These are phyloP conservation scores for Suillus placidus DNA, from an alignment of 768 basidiomycete genomes.

Conservation along the genomic window DNA sequence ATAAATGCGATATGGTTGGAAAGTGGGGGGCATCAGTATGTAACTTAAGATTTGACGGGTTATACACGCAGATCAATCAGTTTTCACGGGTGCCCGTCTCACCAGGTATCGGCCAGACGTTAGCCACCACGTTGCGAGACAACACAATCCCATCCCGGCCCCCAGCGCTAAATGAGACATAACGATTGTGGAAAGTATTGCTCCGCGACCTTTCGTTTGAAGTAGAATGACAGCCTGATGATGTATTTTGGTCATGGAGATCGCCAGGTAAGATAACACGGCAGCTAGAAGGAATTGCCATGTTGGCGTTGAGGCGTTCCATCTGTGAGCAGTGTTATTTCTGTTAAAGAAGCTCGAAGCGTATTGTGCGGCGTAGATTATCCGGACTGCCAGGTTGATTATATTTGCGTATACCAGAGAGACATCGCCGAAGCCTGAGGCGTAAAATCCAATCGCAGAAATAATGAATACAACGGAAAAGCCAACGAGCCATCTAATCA, in stretches of 20 bases:
- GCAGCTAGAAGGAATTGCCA: constrained; percentile 31
- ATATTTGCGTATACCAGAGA: constrained; percentile 81
- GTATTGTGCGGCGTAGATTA: constrained; percentile 61
- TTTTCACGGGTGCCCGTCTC: neutral
- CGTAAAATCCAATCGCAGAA: constrained; percentile 50
- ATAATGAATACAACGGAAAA: constrained; percentile 73
- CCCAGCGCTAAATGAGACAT: constrained; percentile 32
- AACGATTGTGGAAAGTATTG: constrained; percentile 23
- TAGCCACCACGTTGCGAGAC: constrained; percentile 33
- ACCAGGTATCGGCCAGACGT: constrained; percentile 22
- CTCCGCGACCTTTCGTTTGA: constrained; percentile 19
- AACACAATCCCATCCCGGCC: constrained; percentile 26
- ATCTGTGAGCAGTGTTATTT: constrained; percentile 19
- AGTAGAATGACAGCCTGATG: constrained; percentile 19
- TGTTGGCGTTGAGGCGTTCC: constrained; percentile 20
- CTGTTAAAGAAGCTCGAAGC: constrained; percentile 48
- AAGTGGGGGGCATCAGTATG: neutral
- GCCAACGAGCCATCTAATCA: constrained; percentile 70
- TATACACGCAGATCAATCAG: neutral
- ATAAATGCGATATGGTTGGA: neutral
- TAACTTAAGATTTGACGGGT: neutral
- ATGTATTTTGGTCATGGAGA: constrained; percentile 24
- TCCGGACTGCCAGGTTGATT: constrained; percentile 62
- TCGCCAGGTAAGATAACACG: constrained; percentile 24
- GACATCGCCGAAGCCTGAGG: constrained; percentile 57